Percentiles rank a stretch among this genome's conserved stretches.
phyloP scores from a whole-genome alignment of 768 basidiomycete genomes.

The Hericium coralloides region DNA sequence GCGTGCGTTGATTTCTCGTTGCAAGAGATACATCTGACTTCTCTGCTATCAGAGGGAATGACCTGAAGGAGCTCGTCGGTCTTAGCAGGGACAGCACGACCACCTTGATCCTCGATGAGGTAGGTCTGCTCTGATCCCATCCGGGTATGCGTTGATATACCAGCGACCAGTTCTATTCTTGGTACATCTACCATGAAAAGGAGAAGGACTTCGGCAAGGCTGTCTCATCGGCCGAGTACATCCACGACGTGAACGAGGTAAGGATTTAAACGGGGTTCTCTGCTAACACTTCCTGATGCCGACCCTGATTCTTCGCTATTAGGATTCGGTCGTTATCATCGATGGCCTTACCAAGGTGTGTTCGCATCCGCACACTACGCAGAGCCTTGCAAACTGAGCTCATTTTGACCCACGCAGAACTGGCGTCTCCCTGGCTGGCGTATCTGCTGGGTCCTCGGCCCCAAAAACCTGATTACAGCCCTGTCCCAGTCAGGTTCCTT shows the following conservation, averaged over 20 bases:
- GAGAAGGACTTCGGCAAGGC: constrained; percentile 68
- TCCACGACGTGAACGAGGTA: constrained; percentile 79
- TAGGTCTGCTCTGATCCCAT: constrained; percentile 18
- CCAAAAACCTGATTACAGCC: constrained; percentile 80
- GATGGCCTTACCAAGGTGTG: constrained; percentile 83
- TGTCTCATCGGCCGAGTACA: constrained; percentile 72
- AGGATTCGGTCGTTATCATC: constrained; percentile 79
- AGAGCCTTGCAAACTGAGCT: constrained; percentile 5
- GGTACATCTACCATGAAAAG: constrained; percentile 87
- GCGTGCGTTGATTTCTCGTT: constrained; percentile 30
- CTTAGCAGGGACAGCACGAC: constrained; percentile 62
- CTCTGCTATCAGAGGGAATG: constrained; percentile 45
- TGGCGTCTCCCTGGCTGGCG: constrained; percentile 96
- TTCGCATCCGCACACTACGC: constrained; percentile 13
- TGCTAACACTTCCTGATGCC: no score
- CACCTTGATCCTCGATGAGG: constrained; percentile 82
- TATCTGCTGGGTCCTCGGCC: constrained; percentile 89
- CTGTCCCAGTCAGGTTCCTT: constrained; percentile 92
- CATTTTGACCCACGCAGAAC: constrained; percentile 43
- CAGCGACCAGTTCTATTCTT: constrained; percentile 71
- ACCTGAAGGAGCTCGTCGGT: constrained; percentile 71
- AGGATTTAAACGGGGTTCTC: background rate
- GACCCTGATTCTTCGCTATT: background rate
- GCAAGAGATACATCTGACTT: no score
- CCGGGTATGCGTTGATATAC: background rate